Conservation (phyloP, 192 early-diverging fungal genomes). For the Linnemannia elongata region DNA sequence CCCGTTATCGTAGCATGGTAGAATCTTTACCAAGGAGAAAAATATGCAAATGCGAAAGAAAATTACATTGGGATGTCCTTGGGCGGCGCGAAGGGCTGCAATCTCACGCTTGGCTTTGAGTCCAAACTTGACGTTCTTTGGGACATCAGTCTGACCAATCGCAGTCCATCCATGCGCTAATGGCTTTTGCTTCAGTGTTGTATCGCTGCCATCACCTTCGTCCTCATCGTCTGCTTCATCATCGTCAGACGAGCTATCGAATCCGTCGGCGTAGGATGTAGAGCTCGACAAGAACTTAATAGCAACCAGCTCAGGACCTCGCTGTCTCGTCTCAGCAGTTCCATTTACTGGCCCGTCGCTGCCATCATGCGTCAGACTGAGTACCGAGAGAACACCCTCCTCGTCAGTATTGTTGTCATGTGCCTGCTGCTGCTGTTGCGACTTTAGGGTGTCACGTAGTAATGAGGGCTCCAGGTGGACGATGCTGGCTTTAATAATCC, state of each 20-base stretch:
- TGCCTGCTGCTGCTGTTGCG: neutral
- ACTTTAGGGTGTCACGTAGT: neutral
- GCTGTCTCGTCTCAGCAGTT: neutral
- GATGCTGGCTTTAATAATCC: conserved; percentile 34
- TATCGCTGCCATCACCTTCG: neutral
- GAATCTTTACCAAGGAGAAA: neutral
- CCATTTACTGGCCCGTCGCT: neutral
- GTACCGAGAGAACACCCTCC: neutral
- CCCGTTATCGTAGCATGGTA: neutral
- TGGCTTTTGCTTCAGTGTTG: neutral
- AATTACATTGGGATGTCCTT: conserved; percentile 48
- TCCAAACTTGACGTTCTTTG: conserved; percentile 31
- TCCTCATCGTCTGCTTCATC: neutral
- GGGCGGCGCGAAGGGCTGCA: conserved; percentile 34
- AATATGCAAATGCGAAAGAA: no score
- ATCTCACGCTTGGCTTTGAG: conserved; percentile 45
- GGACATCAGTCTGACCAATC: conserved; percentile 5
- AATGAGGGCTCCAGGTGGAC: conserved; percentile 23
- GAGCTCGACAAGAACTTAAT: conserved; percentile 37
- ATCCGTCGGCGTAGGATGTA: conserved; percentile 1
- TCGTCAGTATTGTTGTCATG: neutral
- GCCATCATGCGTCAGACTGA: neutral
- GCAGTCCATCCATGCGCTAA: neutral
- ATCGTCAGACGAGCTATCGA: conserved; percentile 11
- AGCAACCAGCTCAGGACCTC: conserved; percentile 17